Percentiles rank a stretch among this genome's conserved stretches.
Conservation (phyloP, 371 early-diverging fungal species). For the Mortierella sp. region DNA sequence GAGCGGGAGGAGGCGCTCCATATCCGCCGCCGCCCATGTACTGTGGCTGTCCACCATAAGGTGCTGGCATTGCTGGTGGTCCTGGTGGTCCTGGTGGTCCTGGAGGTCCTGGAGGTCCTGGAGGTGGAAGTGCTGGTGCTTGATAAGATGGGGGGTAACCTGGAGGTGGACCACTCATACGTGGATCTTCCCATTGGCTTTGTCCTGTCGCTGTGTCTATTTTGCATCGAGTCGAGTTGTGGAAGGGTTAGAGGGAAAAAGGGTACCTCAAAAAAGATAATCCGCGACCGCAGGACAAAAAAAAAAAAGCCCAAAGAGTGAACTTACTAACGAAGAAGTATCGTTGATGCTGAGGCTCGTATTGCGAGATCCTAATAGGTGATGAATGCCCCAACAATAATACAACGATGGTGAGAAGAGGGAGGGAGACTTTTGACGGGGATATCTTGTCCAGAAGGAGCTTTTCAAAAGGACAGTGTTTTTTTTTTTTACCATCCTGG, state of each 20-base stretch:
- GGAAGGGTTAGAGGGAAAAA: neutral
- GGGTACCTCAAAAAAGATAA: neutral
- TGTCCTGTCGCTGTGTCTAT: slow-evolving; percentile 5
- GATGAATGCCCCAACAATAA: neutral
- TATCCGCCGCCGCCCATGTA: neutral
- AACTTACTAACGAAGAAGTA: slow-evolving; percentile 14
- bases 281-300: neutral
- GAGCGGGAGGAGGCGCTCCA: neutral
- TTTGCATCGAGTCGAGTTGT: too few relatives aligned
- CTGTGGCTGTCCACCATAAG: neutral
- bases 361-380: slow-evolving; percentile 13
- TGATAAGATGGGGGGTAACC: neutral
- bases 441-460: neutral
- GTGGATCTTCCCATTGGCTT: slow-evolving; percentile 14
- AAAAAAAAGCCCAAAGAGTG: neutral
- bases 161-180: slow-evolving; percentile 3
- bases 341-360: slow-evolving; percentile 13
- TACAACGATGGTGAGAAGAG: neutral
- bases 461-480: neutral
- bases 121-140: slow-evolving; percentile 4
- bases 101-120: neutral
- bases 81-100: neutral
- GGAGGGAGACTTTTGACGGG: neutral
- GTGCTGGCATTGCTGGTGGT: neutral
- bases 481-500: slow-evolving; percentile 1